Conservation (phyloP, 1,139 yeast genomes). For the Candida albicans region DNA sequence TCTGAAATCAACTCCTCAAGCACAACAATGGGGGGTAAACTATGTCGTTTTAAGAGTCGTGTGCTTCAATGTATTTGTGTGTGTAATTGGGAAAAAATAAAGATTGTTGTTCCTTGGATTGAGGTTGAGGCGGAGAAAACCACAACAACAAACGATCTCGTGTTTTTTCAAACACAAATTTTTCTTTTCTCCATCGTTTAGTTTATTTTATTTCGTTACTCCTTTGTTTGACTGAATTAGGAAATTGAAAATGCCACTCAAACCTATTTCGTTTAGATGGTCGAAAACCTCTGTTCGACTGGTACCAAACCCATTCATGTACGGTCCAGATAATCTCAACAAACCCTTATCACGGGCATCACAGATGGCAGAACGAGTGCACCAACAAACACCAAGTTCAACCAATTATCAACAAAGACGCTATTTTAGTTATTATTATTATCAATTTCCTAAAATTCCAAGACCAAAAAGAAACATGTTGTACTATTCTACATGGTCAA, state of each 20-base stretch:
- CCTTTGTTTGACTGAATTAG: neutral
- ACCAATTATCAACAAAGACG: constrained; percentile 19
- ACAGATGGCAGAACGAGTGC: constrained; percentile 34
- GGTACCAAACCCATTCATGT: constrained; percentile 15
- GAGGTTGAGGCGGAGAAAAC: too few relatives aligned
- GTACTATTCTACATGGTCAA: constrained; percentile 51
- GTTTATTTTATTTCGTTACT: neutral
- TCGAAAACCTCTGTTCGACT: constrained; percentile 10
- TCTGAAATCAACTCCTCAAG: too few relatives aligned
- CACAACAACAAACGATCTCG: neutral
- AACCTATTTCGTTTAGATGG: constrained; percentile 23
- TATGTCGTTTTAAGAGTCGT: too few relatives aligned
- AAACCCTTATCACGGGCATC: constrained; percentile 49
- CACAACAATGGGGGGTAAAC: too few relatives aligned
- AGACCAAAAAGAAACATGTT: constrained; percentile 61
- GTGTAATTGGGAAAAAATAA: too few relatives aligned
- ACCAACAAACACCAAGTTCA: constrained; percentile 15
- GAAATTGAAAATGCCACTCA: constrained; percentile 21
- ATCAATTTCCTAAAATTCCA: constrained; percentile 60
- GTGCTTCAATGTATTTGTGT: too few relatives aligned
- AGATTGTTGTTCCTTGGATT: too few relatives aligned
- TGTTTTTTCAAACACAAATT: neutral
- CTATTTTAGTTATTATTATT: constrained; percentile 30
- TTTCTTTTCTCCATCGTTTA: neutral
- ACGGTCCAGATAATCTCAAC: constrained; percentile 34